phyloP scores from a whole-genome alignment of 768 basidiomycete genomes.

The Lyophyllum shimeji region DNA sequence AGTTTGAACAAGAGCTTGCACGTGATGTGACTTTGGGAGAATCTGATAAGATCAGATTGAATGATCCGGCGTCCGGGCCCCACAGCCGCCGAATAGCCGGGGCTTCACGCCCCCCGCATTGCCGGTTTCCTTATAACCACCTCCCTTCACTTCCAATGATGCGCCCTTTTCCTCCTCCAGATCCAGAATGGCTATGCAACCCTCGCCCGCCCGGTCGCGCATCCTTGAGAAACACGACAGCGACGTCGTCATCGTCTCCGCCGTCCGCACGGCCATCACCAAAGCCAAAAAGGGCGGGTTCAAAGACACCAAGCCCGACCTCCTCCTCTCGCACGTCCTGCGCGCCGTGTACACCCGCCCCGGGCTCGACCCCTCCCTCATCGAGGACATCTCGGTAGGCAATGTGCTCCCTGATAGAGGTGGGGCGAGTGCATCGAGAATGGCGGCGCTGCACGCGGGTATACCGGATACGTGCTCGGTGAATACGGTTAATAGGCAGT shows the following conservation, averaged over 20 bases:
- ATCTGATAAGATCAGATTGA: too few species aligned
- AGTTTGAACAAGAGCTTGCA: too few species aligned
- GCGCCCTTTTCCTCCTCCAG: too few species aligned
- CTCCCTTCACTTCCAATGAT: too few species aligned
- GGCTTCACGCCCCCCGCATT: too few species aligned
- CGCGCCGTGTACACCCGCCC: slow-evolving; percentile 66
- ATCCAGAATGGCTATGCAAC: too few species aligned
- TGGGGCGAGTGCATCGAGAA: slow-evolving; percentile 79
- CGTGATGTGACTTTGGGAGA: too few species aligned
- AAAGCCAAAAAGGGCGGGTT: slow-evolving; percentile 89
- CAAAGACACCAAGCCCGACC: slow-evolving; percentile 86
- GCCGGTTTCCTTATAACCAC: too few species aligned
- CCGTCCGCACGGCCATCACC: slow-evolving; percentile 88
- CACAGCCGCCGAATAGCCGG: too few species aligned
- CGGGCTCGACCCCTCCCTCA: slow-evolving; percentile 74
- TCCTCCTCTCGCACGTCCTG: slow-evolving; percentile 75
- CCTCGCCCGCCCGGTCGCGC: too few species aligned
- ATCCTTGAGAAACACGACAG: slow-evolving; percentile 77
- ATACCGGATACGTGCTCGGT: slow-evolving; percentile 75
- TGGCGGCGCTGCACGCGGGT: slow-evolving; percentile 87
- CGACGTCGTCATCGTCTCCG: slow-evolving; percentile 89
- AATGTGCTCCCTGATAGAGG: slow-evolving; percentile 88
- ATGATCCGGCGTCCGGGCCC: too few species aligned
- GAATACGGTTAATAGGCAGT: slow-evolving; percentile 90
- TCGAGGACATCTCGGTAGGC: slow-evolving; percentile 84